phyloP scores from a whole-genome alignment of 2,329 filamentous ascomycete genomes.

The Hypoxylon sp. region DNA sequence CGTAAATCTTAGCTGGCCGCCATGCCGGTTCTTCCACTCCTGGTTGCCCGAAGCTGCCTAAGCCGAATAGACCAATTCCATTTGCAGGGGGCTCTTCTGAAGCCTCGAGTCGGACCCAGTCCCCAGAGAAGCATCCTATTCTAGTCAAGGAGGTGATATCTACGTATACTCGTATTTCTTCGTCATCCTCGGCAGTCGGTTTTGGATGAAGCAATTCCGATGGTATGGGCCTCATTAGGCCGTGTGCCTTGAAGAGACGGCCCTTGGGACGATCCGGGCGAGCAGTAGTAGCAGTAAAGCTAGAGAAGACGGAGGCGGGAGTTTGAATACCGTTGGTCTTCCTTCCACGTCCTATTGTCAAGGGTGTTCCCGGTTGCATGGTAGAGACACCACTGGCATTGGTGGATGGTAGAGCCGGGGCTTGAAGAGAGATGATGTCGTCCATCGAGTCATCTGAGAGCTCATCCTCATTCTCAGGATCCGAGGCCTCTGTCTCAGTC shows the following conservation, averaged over 20 bases:
- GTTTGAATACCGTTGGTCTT: constrained; percentile 80
- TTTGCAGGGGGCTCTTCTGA: constrained; percentile 79
- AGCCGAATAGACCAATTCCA: constrained; percentile 74
- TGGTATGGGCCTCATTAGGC: constrained; percentile 78
- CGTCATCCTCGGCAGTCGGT: constrained; percentile 81
- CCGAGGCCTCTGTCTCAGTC: constrained; percentile 73
- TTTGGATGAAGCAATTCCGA: constrained; percentile 87
- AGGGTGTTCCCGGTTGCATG: constrained; percentile 83
- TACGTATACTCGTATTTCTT: constrained; percentile 90
- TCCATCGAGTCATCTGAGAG: constrained; percentile 92
- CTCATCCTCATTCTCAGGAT: constrained; percentile 75
- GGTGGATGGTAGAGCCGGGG: constrained; percentile 82
- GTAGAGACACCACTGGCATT: constrained; percentile 84
- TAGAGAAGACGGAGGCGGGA: constrained; percentile 90
- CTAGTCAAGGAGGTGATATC: constrained; percentile 87
- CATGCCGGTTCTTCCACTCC: constrained; percentile 75
- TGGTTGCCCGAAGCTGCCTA: constrained; percentile 74
- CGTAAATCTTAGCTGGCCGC: constrained; percentile 90
- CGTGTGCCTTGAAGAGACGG: constrained; percentile 86
- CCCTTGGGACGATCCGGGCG: constrained; percentile 78
- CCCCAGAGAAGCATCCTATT: constrained; percentile 95
- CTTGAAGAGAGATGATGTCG: constrained; percentile 90
- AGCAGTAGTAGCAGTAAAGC: constrained; percentile 85
- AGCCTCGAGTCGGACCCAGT: constrained; percentile 91
- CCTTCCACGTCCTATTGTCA: constrained; percentile 75